A percentile compares a stretch with the other conserved stretches of the same genome.
These are phyloP conservation scores for Aspergillus campestris DNA, from an alignment of 495 filamentous ascomycete species.

Conservation along the genomic window DNA sequence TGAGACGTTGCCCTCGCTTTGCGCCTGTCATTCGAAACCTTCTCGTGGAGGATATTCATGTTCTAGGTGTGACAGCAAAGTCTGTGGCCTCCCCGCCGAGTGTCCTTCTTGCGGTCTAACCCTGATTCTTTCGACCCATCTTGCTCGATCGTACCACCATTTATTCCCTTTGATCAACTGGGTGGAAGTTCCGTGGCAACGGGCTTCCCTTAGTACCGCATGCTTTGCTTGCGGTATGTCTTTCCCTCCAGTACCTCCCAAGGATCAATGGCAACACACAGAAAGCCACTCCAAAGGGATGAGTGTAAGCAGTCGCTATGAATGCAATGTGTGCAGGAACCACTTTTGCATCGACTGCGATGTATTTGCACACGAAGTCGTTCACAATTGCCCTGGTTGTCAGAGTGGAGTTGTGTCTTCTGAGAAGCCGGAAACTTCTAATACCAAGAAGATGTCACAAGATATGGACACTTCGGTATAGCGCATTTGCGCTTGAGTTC, in stretches of 20 bases:
- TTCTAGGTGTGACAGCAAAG: constrained; percentile 79
- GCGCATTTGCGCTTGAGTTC: neutral
- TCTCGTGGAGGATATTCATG: constrained; percentile 86
- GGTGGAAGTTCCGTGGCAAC: constrained; percentile 78
- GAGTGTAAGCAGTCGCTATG: constrained; percentile 81
- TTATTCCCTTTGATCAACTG: constrained; percentile 88
- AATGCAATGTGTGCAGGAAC: constrained; percentile 71
- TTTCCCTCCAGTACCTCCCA: constrained; percentile 42
- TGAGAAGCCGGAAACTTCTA: constrained; percentile 2
- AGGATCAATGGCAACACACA: constrained; percentile 26
- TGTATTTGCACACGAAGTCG: constrained; percentile 82
- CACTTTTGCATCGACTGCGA: constrained; percentile 99
- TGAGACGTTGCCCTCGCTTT: constrained; percentile 64
- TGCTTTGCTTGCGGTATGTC: constrained; percentile 44
- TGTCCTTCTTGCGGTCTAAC: constrained; percentile 88
- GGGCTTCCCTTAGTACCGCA: constrained; percentile 40
- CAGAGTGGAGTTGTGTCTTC: constrained; percentile 46
- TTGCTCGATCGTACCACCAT: constrained; percentile 92
- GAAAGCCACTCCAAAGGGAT: constrained; percentile 48
- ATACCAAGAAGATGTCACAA: constrained; percentile 5
- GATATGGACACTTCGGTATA: constrained; percentile 30
- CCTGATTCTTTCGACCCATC: constrained; percentile 91
- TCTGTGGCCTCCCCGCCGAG: constrained; percentile 84
- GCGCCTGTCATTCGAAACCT: constrained; percentile 83
- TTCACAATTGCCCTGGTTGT: constrained; percentile 95